Base-by-base conservation (phyloP, 1,284 basidiomycete species). In the Trichosporon sp. region DNA sequence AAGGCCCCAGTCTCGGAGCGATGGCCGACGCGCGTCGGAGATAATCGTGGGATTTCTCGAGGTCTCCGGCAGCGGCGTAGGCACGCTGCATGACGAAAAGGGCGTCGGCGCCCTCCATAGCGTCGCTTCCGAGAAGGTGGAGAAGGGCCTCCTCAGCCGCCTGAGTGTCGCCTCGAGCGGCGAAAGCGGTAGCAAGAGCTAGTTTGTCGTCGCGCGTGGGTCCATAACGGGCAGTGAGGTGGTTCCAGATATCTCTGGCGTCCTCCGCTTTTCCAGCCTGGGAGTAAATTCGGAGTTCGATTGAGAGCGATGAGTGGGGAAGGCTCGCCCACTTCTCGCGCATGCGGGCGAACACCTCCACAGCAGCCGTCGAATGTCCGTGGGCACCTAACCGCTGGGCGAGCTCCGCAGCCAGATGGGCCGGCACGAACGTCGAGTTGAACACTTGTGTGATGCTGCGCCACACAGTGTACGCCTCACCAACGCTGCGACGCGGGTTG, bases 51-150 rank as follows among this genome's bases (percentile, higher is more conserved):
- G 76, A 73, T 3, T 34, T 35, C 5, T 72, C 67, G 9, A 66
- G 42, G 32, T 76, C 72, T 32, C 71, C 71, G 0, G 70, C 68
- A 7, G 70, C 65, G n/a, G 76, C 66, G 13, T 68, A 65, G 1
- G 76, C 76, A 0, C 69, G 73, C 44, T 76, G 72, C 11, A 78
- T 66, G 13, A 75, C 35, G 3, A 60, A 23, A 1, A 76, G 67
- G 1, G 69, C 69, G 11, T 72, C 66, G 1, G 71, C 42, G 2
- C 66, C 18, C 1, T 53, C 31, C 8, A 64, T 62, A 1, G 68
- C 34, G 0, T 32, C 60, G 2, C 23, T 13, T 1, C 66, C 73
- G 6, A 66, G 38, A 13, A 72, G 23, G n/a, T 44, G 18, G 18
- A 6, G 15, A 4, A 72, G 44, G 0, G 47, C 47, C 8, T 63